Percentiles rank a stretch among this genome's conserved stretches.
phyloP scores from a whole-genome alignment of 148 eudicot genomes.

The Chenopodium quinoa region DNA sequence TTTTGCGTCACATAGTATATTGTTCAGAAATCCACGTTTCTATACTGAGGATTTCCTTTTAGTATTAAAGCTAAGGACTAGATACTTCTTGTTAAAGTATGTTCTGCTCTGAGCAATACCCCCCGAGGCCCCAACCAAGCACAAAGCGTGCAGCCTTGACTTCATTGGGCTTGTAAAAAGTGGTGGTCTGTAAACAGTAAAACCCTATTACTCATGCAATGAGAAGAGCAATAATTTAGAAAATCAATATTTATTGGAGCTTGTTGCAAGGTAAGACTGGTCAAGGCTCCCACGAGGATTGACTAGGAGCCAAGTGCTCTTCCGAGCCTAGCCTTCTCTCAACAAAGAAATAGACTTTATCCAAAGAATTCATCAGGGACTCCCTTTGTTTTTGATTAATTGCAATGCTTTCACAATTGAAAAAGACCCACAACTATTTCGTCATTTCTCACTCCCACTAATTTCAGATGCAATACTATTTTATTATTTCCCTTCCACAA shows the following conservation, averaged over 20 bases:
- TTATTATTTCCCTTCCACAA: no score
- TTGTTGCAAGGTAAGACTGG: not conserved
- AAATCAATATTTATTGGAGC: not conserved
- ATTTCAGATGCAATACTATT: no score
- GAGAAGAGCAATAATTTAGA: not conserved
- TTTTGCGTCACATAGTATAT: not conserved
- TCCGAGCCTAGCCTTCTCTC: no score
- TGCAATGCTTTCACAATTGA: no score
- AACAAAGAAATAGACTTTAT: no score
- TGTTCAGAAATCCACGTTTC: not conserved
- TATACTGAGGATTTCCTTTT: not conserved
- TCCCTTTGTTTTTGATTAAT: no score
- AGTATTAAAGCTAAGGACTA: not conserved
- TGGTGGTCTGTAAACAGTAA: not conserved
- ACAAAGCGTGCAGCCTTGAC: no score
- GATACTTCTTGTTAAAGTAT: not conserved
- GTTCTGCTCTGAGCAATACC: not conserved
- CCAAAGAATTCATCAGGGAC: no score
- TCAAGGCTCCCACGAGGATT: not conserved
- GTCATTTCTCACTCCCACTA: no score
- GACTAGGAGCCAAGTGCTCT: not conserved
- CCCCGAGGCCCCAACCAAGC: no score
- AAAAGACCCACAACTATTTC: no score
- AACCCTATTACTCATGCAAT: not conserved
- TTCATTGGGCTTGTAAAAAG: not conserved